A percentile compares a stretch with the other conserved stretches of the same genome.
phyloP scores from a whole-genome alignment of 2,329 filamentous ascomycete species.

The Cordyceps farinosa region DNA sequence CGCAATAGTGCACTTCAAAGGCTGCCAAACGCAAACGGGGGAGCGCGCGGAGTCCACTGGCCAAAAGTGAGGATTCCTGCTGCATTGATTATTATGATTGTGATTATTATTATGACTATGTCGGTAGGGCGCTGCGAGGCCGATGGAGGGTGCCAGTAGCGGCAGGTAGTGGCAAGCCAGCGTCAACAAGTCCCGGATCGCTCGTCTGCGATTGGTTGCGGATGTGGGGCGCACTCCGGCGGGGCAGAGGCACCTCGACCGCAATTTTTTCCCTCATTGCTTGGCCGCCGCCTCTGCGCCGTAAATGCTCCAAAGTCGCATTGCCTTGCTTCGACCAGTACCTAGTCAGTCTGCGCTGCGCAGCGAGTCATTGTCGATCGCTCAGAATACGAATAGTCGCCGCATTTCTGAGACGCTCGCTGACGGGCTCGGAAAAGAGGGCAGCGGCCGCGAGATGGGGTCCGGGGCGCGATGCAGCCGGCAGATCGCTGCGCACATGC shows the following conservation, averaged over 20 bases:
- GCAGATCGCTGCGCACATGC: conserved; percentile 5
- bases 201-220: not conserved
- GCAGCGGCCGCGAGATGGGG: not conserved
- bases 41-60: not conserved
- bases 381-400: conserved; percentile 8
- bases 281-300: not conserved
- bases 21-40: conserved; percentile 4
- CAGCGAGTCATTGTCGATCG: conserved; percentile 8
- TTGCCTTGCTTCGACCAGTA: not conserved
- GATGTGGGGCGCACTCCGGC: conserved; percentile 3
- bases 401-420: conserved; percentile 10
- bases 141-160: not conserved
- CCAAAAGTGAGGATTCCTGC: not conserved
- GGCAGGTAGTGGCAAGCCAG: conserved; percentile 12
- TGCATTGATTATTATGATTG: no score
- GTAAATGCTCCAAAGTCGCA: not conserved
- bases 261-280: conserved; percentile 5
- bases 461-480: conserved; percentile 8
- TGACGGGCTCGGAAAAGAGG: not conserved
- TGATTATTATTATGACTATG: no score
- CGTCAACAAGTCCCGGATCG: conserved; percentile 3
- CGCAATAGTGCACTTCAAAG: not conserved
- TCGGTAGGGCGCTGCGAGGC: not conserved
- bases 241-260: conserved; percentile 11
- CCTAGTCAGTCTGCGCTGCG: not conserved